Base-by-base conservation (phyloP, 1,284 basidiomycete genomes). In the Coniferiporia sulphurascens region DNA sequence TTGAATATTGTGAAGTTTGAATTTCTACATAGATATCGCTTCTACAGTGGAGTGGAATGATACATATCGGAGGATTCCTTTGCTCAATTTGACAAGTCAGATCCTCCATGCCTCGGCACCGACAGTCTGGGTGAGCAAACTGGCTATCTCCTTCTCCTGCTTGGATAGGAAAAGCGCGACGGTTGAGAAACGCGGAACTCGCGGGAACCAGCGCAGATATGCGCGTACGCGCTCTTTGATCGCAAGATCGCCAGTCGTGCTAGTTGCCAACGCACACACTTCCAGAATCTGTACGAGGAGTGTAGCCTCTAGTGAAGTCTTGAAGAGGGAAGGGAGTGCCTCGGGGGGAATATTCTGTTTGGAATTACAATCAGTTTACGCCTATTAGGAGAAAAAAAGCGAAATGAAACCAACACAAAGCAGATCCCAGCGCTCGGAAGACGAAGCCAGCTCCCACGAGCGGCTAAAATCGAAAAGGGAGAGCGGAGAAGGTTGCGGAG, bases 231-330 rank as follows among this genome's bases (percentile, higher is more conserved):
- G 15, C 27, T 63, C 32, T 32, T 51, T 59, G 19, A 48, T 52
- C 27, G 45, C 36, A 21, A 38, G 35, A 27, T 51, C 59, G 41
- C 64, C 41, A 56, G 53, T 27, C 1, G 59, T 41, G 17, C 66
- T 63, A 50, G 84, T 67, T 0, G 78, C 69, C 0, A 67, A 65
- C 13, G 68, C 68, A 58, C 87, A 80, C 5, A 76, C 78, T 43
- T 75, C 70, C 12, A 89, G 70, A 21, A 90, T 75, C 1, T 81
- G 78, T 2, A 74, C 74, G 7, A 91, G 76, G 15, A 86, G 66
- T 0, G 75, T 67, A 0, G 89, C 79, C 50, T 89, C 87, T 32
- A 91, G 75, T 0, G 86, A 86, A 0, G 75, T 81, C 65, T 86
- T 79, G 70, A 86, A 87, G 48, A 90, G 70, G 0, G 74, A 62